A percentile compares a stretch with the other conserved stretches of the same genome.
These are phyloP conservation scores for Aspergillus hancockii DNA, from an alignment of 495 filamentous ascomycete genomes.

Conservation along the genomic window DNA sequence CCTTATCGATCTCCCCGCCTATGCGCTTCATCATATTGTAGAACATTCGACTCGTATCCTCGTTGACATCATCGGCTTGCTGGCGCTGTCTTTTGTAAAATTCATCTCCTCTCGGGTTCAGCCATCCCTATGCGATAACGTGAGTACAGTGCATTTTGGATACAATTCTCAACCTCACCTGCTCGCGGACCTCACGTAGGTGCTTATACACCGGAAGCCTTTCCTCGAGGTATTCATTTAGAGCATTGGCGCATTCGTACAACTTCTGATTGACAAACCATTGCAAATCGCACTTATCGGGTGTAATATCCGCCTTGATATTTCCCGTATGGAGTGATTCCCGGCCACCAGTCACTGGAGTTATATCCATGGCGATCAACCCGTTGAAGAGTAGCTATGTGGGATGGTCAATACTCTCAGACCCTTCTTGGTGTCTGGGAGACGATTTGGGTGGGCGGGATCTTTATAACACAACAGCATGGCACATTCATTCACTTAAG, in stretches of 20 bases:
- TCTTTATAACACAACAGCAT: no score
- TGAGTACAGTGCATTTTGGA: constrained; percentile 1
- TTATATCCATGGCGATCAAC: no score
- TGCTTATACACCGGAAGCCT: background rate
- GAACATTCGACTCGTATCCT: constrained; percentile 17
- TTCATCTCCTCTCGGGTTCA: constrained; percentile 36
- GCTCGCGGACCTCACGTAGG: background rate
- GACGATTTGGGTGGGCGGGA: no score
- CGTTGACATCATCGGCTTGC: constrained; percentile 31
- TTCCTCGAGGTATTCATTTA: constrained; percentile 5
- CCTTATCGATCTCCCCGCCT: constrained; percentile 29
- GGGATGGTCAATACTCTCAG: no score
- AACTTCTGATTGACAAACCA: no score
- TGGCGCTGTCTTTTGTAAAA: constrained; percentile 40
- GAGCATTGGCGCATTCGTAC: constrained; percentile 7
- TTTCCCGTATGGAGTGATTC: background rate
- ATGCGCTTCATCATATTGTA: constrained; percentile 38
- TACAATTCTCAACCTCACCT: background rate
- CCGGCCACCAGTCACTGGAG: background rate
- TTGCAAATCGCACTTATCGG: no score
- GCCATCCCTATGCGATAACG: constrained; percentile 40
- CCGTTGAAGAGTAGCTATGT: no score
- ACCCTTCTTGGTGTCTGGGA: no score
- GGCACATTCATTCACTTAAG: no score
- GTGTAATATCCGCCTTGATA: no score